These are phyloP conservation scores for Neurospora africana DNA, from an alignment of 495 filamentous ascomycete genomes.

Conservation along the genomic window DNA sequence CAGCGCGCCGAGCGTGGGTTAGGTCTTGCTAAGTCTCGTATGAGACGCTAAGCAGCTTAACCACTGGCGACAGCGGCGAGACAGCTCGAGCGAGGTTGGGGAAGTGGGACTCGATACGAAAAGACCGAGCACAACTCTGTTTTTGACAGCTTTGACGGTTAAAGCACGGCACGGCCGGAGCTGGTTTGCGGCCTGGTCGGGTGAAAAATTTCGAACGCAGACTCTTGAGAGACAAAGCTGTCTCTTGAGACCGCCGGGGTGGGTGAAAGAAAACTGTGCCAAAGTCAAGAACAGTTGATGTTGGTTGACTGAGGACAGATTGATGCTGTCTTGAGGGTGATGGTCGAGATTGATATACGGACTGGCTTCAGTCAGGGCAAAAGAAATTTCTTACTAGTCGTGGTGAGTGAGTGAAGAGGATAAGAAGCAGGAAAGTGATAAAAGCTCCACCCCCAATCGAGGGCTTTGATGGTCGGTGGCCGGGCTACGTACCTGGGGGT, in stretches of 20 bases:
- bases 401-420: conserved; percentile 4
- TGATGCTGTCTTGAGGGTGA: background rate
- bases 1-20: conserved; percentile 12
- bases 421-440: conserved; percentile 8
- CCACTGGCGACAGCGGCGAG: background rate
- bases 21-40: conserved; percentile 12
- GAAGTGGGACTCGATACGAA: conserved; percentile 1
- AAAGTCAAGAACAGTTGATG: background rate
- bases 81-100: conserved; percentile 1
- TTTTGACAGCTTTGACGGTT: background rate
- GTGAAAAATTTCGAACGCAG: background rate
- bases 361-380: conserved; percentile 12
- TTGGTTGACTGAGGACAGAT: background rate
- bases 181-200: background rate
- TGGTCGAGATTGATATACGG: conserved; percentile 14
- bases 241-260: background rate
- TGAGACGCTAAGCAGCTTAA: background rate
- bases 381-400: conserved; percentile 13
- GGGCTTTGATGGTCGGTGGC: conserved; percentile 8
- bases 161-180: conserved; percentile 2
- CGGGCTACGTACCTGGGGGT: conserved; percentile 18
- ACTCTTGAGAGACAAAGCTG: background rate
- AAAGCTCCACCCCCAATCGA: conserved; percentile 16
- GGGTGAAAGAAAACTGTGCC: background rate
- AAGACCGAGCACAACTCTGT: background rate